Conservation (phyloP, 495 filamentous ascomycete species). For the Neurospora tetraspora region DNA sequence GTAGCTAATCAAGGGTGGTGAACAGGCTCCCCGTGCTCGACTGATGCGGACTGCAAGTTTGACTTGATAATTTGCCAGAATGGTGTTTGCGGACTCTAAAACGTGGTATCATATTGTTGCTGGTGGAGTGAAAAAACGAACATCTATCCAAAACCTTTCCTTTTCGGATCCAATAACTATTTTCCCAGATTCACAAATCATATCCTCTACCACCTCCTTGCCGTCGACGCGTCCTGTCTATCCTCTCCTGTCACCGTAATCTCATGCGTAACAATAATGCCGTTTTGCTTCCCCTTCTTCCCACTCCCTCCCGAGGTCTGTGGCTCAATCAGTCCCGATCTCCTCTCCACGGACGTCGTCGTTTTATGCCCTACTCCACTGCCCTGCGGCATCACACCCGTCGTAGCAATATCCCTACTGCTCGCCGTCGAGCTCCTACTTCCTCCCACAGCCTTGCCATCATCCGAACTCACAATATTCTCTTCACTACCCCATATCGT, state of each 20-base stretch:
- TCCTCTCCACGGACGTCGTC: not conserved
- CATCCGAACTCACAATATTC: constrained; percentile 21
- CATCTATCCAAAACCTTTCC: not conserved
- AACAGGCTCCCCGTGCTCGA: constrained; percentile 12
- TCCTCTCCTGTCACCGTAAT: constrained; percentile 1
- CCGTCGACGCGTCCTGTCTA: not conserved
- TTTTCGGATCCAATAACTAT: not conserved
- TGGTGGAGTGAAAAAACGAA: not conserved
- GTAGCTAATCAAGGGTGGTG: not conserved
- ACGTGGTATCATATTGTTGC: not conserved
- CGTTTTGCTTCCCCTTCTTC: not conserved
- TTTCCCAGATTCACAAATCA: not conserved
- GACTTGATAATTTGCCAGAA: constrained; percentile 17
- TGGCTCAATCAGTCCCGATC: not conserved
- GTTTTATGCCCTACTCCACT: not conserved
- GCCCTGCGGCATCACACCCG: not conserved
- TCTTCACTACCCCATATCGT: constrained; percentile 32
- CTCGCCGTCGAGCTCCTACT: not conserved
- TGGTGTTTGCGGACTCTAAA: constrained; percentile 16
- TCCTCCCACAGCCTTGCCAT: not conserved
- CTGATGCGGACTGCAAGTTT: constrained; percentile 15
- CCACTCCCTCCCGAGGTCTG: not conserved
- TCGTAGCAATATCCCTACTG: not conserved
- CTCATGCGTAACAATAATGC: constrained; percentile 2
- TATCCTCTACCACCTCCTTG: not conserved